Conservation (phyloP, 2,329 filamentous ascomycete species). For the Gyromitra esculenta region DNA sequence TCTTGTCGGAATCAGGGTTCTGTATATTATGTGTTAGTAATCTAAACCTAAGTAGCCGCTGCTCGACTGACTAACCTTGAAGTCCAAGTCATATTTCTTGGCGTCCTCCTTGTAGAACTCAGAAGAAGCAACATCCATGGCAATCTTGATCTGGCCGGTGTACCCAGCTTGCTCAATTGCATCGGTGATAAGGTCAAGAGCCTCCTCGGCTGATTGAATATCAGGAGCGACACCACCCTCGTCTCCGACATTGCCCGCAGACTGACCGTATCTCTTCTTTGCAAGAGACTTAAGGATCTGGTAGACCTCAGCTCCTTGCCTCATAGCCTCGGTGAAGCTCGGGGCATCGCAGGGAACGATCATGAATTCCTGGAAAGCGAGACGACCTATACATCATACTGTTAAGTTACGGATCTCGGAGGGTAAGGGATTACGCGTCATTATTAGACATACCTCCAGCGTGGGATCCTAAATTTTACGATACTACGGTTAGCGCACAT, state of each 20-base stretch:
- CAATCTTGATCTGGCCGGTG: conserved; percentile 95
- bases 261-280: conserved; percentile 99
- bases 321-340: conserved; percentile 93
- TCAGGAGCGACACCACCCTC: conserved; percentile 99
- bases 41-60: background rate
- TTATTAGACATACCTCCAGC: conserved; percentile 71
- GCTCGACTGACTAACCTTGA: conserved; percentile 63
- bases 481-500: conserved; percentile 14
- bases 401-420: conserved; percentile 37
- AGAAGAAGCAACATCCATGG: conserved; percentile 98
- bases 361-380: conserved; percentile 97
- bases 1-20: conserved; percentile 95
- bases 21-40: conserved; percentile 64
- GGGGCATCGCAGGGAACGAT: conserved; percentile 85
- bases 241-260: conserved; percentile 97
- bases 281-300: conserved; percentile 95
- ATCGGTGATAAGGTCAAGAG: conserved; percentile 92
- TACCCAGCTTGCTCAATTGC: conserved; percentile 96
- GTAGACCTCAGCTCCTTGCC: conserved; percentile 97
- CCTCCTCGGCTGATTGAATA: conserved; percentile 96
- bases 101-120: conserved; percentile 98
- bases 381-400: conserved; percentile 66
- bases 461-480: conserved; percentile 74
- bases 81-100: conserved; percentile 99
- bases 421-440: background rate